Conservation (phyloP, 2,329 filamentous ascomycete species). For the Microsporum ferrugineum region DNA sequence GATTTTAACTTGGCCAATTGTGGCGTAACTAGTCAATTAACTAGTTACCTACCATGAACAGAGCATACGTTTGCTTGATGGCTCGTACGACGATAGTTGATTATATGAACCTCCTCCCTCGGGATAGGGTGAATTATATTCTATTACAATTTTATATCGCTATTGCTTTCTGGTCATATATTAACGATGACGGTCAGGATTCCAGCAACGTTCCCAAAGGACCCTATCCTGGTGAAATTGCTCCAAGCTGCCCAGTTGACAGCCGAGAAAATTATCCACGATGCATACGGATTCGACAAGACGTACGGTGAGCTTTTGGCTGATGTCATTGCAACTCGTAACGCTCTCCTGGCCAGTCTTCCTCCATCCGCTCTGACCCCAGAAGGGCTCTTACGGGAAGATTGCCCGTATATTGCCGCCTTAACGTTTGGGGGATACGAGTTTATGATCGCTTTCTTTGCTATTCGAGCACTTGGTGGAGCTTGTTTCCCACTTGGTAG, state of each 20-base stretch:
- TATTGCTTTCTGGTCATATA: too few relatives aligned
- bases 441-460: constrained; percentile 37
- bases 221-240: constrained; percentile 9
- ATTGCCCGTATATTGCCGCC: constrained; percentile 26
- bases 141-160: too few relatives aligned
- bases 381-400: constrained; percentile 29
- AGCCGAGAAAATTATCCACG: constrained; percentile 6
- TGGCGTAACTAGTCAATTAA: too few relatives aligned
- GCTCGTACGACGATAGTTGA: too few relatives aligned
- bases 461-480: constrained; percentile 37
- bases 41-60: too few relatives aligned
- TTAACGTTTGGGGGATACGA: constrained; percentile 38
- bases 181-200: too few relatives aligned
- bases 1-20: too few relatives aligned
- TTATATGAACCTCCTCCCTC: too few relatives aligned
- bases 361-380: constrained; percentile 20
- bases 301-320: constrained; percentile 36
- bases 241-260: neutral
- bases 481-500: constrained; percentile 35
- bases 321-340: constrained; percentile 35
- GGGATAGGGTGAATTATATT: too few relatives aligned
- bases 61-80: too few relatives aligned
- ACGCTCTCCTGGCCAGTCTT: constrained; percentile 24
- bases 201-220: constrained; percentile 7
- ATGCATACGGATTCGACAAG: constrained; percentile 9